These are phyloP conservation scores for Nicotiana noctiflora DNA, from an alignment of 257 asterid genomes.

Conservation along the genomic window DNA sequence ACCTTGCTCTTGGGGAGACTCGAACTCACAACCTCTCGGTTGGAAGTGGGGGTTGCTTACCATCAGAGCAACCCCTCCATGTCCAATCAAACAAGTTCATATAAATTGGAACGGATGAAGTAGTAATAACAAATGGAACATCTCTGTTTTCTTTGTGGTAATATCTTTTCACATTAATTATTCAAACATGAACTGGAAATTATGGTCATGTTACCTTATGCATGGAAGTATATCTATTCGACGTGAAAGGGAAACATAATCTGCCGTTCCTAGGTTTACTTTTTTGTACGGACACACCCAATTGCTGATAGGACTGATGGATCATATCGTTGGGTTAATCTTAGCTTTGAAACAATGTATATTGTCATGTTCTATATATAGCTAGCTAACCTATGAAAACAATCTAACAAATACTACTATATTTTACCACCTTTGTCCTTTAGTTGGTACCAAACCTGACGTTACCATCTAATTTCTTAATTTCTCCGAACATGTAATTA, in stretches of 20 bases:
- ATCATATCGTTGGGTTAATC: constrained; percentile 26
- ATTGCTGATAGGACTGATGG: not conserved
- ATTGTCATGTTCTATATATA: not conserved
- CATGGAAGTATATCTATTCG: not conserved
- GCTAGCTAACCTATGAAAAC: constrained; percentile 30
- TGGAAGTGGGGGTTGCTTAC: no score
- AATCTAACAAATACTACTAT: constrained; percentile 26
- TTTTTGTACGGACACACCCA: no score
- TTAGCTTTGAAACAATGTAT: constrained; percentile 45
- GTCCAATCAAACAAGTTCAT: no score
- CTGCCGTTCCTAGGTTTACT: no score
- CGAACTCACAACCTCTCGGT: no score
- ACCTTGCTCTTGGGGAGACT: no score
- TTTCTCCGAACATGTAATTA: not conserved
- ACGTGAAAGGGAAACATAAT: not conserved
- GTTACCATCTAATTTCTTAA: not conserved
- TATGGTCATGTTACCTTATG: not conserved
- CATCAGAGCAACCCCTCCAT: no score
- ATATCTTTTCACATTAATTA: not conserved
- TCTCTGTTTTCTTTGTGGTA: not conserved
- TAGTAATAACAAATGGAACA: not conserved
- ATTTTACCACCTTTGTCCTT: not conserved
- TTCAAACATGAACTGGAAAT: not conserved
- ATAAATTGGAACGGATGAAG: no score
- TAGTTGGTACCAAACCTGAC: not conserved